These are phyloP conservation scores for Oryza brachyantha DNA, from an alignment of 176 grass and related monocot species.

Conservation along the genomic window DNA sequence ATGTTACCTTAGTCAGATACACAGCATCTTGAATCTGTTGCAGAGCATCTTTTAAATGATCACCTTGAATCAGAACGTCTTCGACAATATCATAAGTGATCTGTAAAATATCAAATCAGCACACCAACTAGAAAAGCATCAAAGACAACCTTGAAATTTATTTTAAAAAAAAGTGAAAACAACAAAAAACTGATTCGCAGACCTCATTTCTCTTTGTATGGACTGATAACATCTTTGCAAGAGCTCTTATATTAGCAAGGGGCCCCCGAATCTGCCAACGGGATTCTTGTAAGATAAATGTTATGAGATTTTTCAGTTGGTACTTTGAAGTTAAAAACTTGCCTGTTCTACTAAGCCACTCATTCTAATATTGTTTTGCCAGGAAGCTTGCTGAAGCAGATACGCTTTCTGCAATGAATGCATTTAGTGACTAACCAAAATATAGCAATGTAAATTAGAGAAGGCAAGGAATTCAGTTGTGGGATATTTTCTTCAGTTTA, in stretches of 20 bases:
- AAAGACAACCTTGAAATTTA: background rate
- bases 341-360: constrained; percentile 74
- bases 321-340: constrained; percentile 9
- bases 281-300: constrained; percentile 20
- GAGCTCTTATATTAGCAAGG: constrained; percentile 66
- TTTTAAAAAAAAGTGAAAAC: background rate
- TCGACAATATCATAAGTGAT: constrained; percentile 72
- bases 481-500: background rate
- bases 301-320: background rate
- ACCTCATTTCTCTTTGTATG: constrained; percentile 67
- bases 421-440: background rate
- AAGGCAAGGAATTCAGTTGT: background rate
- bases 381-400: constrained; percentile 75
- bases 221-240: constrained; percentile 70
- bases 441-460: background rate
- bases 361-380: constrained; percentile 89
- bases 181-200: background rate
- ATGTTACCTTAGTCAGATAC: constrained; percentile 67
- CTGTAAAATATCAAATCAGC: constrained; percentile 42
- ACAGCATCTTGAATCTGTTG: constrained; percentile 76
- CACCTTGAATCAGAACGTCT: constrained; percentile 75
- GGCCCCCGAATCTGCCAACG: constrained; percentile 64
- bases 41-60: constrained; percentile 73
- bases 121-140: constrained; percentile 3
- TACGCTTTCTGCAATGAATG: constrained; percentile 55